A percentile compares a stretch with the other conserved stretches of the same genome.
Conservation (phyloP, 176 grass and related monocot genomes). For the Oryza australiensis region DNA sequence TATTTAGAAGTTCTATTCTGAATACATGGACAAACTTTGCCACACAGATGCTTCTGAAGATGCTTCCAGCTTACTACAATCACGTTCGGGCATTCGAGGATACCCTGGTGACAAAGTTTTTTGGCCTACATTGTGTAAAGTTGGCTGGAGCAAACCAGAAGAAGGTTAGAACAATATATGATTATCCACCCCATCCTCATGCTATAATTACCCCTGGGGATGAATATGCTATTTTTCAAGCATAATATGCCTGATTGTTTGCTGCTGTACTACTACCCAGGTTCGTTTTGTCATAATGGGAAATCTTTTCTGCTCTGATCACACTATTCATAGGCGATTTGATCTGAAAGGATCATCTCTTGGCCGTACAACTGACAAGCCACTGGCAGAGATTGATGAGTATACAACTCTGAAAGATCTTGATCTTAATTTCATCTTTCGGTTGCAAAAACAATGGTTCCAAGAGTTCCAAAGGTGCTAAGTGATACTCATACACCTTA, state of each 20-base stretch:
- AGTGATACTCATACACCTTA: slow-evolving; percentile 14
- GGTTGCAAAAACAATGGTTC: slow-evolving; percentile 69
- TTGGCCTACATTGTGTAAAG: slow-evolving; percentile 87
- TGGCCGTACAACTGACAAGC: slow-evolving; percentile 77
- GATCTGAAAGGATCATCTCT: slow-evolving; percentile 94
- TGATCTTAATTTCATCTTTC: slow-evolving; percentile 96
- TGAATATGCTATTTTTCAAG: slow-evolving; percentile 15
- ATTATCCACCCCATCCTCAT: not conserved
- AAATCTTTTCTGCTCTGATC: slow-evolving; percentile 85
- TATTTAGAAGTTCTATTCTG: slow-evolving; percentile 14
- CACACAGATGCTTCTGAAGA: slow-evolving; percentile 79
- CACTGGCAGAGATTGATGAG: slow-evolving; percentile 79
- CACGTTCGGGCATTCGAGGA: slow-evolving; percentile 76
- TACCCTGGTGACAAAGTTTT: slow-evolving; percentile 90
- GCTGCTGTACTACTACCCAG: slow-evolving; percentile 40
- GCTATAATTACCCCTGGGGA: not conserved
- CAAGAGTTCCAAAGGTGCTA: slow-evolving; percentile 78
- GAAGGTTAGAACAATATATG: slow-evolving; percentile 61
- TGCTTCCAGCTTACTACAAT: slow-evolving; percentile 89
- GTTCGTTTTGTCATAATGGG: slow-evolving; percentile 98
- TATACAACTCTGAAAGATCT: slow-evolving; percentile 94
- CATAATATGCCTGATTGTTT: slow-evolving; percentile 34
- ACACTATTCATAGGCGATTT: slow-evolving; percentile 84
- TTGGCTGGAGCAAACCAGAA: slow-evolving; percentile 71
- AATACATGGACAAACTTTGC: slow-evolving; percentile 17